Percentiles rank a stretch among this genome's conserved stretches.
phyloP scores from a whole-genome alignment of 305 asterid genomes.

The Andrographis paniculata region DNA sequence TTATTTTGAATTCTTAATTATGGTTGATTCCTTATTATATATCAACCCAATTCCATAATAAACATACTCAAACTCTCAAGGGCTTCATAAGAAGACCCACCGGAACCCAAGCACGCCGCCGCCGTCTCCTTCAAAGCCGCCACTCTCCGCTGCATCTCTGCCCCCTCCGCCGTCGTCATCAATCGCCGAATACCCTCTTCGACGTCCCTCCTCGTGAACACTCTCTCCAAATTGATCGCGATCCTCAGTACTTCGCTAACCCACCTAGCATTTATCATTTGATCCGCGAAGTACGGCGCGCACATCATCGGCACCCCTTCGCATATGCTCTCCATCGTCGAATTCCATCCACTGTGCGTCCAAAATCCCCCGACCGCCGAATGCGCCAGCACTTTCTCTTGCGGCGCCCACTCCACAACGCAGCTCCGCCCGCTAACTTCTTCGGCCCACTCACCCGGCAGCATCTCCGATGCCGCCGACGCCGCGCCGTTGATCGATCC shows the following conservation, averaged over 20 bases:
- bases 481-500: conserved; percentile 17
- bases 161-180: too few species aligned
- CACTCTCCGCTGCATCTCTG: too few species aligned
- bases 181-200: not conserved
- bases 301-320: conserved; percentile 1
- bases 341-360: not conserved
- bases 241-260: conserved; percentile 5
- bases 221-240: conserved; percentile 9
- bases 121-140: too few species aligned
- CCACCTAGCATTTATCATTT: not conserved
- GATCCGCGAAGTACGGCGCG: not conserved
- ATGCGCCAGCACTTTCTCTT: not conserved
- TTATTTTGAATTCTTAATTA: too few species aligned
- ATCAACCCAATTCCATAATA: too few species aligned
- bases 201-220: not conserved
- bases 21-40: too few species aligned
- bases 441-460: conserved; percentile 9
- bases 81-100: too few species aligned
- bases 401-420: not conserved
- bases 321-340: not conserved
- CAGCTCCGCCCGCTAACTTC: not conserved
- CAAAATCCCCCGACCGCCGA: not conserved
- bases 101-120: too few species aligned
- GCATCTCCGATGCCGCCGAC: not conserved
- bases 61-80: too few species aligned